These are phyloP conservation scores for Rhododendron ferrugineum DNA, from an alignment of 148 eudicot genomes.

Conservation along the genomic window DNA sequence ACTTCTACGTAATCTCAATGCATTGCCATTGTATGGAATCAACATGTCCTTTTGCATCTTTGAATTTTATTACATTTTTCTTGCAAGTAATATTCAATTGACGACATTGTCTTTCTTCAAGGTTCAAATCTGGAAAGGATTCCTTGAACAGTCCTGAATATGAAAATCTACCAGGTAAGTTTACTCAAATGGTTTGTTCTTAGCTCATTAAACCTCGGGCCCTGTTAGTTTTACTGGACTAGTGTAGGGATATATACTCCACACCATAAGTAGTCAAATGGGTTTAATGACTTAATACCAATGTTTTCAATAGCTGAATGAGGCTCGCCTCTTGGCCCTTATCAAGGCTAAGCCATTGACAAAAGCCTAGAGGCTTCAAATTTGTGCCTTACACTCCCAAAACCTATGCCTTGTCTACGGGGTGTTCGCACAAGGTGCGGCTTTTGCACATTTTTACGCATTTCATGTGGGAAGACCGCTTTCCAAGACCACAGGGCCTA, in stretches of 20 bases:
- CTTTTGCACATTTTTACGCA: not conserved
- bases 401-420: not conserved
- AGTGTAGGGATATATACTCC: not conserved
- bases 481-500: not conserved
- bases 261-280: not conserved
- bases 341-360: not conserved
- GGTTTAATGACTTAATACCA: not conserved
- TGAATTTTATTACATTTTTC: not conserved
- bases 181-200: not conserved
- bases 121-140: constrained; percentile 35
- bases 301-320: not conserved
- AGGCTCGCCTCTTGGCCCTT: not conserved
- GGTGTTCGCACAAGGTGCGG: not conserved
- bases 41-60: not conserved
- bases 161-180: constrained; percentile 48
- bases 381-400: not conserved
- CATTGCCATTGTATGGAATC: constrained; percentile 31
- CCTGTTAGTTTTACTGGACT: not conserved
- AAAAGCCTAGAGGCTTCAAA: not conserved
- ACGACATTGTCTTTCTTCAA: constrained; percentile 26
- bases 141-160: constrained; percentile 17
- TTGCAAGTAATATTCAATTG: not conserved
- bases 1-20: constrained; percentile 22
- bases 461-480: not conserved
- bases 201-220: not conserved